phyloP scores from a whole-genome alignment of 768 basidiomycete species.

The Hemileccinum rubropunctum region DNA sequence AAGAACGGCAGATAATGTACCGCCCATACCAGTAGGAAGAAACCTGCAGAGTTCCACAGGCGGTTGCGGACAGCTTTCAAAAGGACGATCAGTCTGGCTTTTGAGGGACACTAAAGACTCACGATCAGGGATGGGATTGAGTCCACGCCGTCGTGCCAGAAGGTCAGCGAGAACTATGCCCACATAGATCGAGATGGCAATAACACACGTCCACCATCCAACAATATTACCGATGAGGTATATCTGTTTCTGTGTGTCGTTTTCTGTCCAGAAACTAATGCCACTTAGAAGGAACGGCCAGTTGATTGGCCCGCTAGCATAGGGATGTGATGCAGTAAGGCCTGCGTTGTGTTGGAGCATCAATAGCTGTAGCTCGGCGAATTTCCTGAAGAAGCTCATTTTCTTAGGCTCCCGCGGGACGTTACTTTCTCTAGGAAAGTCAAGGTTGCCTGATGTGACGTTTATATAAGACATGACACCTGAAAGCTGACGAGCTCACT shows the following conservation, averaged over 20 bases:
- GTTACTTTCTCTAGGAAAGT: conserved; percentile 46
- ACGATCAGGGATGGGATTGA: conserved; percentile 88
- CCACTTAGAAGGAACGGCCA: conserved; percentile 98
- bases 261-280: conserved; percentile 98
- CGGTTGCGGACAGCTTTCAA: conserved; percentile 83
- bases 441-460: conserved; percentile 53
- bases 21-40: conserved; percentile 93
- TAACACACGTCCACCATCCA: conserved; percentile 92
- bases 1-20: conserved; percentile 98
- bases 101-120: conserved; percentile 32
- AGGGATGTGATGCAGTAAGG: conserved; percentile 94
- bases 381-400: conserved; percentile 94
- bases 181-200: conserved; percentile 82
- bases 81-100: conserved; percentile 2
- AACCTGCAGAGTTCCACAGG: conserved; percentile 92
- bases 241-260: conserved; percentile 82
- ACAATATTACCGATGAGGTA: conserved; percentile 94
- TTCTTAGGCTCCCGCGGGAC: conserved; percentile 67
- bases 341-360: conserved; percentile 99
- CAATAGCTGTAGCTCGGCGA: conserved; percentile 85
- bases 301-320: conserved; percentile 92
- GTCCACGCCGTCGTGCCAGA: conserved; percentile 78
- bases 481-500: conserved; percentile 43
- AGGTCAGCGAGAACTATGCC: conserved; percentile 91
- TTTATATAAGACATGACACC: conserved; percentile 4